Conservation (phyloP, 2,329 filamentous ascomycete species). For the Colletotrichum viniferum region DNA sequence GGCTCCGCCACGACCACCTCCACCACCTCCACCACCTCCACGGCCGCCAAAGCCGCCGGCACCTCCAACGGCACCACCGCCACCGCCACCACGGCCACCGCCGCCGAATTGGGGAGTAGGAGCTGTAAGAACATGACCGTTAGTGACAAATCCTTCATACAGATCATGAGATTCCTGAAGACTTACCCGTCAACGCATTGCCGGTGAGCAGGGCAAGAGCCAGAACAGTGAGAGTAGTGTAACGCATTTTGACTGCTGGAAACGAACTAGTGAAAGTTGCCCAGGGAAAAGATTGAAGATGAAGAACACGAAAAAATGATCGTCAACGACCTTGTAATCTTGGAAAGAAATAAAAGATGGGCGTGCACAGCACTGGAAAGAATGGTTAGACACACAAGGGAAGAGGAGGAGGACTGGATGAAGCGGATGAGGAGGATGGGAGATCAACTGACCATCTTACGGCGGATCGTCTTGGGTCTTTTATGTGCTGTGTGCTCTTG, state of each 20-base stretch:
- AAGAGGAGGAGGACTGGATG: background rate
- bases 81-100: background rate
- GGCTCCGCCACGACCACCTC: background rate
- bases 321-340: background rate
- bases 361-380: background rate
- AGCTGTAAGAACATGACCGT: background rate
- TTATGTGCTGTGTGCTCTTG: background rate
- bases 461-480: background rate
- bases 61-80: background rate
- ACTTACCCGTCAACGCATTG: slow-evolving; percentile 9
- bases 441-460: background rate
- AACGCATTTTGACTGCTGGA: slow-evolving; percentile 3
- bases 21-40: background rate
- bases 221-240: background rate
- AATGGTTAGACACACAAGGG: background rate
- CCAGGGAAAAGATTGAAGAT: background rate
- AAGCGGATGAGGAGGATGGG: background rate
- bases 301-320: background rate
- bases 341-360: background rate
- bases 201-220: slow-evolving; percentile 9
- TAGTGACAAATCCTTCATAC: fast-evolving
- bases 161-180: background rate
- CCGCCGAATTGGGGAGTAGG: background rate
- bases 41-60: background rate
- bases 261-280: background rate